Evolutionary conservation across 768 basidiomycete genomes (phyloP).

Genomic region (Lactarius tabidus): DNA sequence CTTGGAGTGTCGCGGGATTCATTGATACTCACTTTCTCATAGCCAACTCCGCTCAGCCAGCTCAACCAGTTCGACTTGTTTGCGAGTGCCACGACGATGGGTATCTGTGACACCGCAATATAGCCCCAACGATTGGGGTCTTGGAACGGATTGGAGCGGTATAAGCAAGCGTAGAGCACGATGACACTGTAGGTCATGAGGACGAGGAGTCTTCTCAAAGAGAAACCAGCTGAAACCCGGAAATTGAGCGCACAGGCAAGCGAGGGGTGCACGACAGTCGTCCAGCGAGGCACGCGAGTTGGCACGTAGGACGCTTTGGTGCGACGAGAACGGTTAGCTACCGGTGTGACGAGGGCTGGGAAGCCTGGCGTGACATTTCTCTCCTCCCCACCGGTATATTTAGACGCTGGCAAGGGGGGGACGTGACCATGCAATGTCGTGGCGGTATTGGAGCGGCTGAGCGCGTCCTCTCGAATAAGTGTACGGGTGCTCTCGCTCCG

Average conservation of each 20-base stretch:
- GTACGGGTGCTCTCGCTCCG: conserved; percentile 22
- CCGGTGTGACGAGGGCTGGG: neutral
- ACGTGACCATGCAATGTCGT: neutral
- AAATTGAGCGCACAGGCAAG: conserved; percentile 33
- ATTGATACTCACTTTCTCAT: conserved; percentile 40
- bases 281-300: conserved; percentile 37
- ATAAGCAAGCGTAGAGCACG: conserved; percentile 37
- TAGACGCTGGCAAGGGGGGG: neutral
- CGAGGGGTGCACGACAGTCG: conserved; percentile 32
- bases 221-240: conserved; percentile 36
- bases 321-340: neutral
- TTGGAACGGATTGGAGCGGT: conserved; percentile 34
- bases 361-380: neutral
- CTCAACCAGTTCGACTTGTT: conserved; percentile 49
- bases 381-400: neutral
- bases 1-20: neutral
- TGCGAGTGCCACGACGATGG: conserved; percentile 41
- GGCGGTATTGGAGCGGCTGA: conserved; percentile 12
- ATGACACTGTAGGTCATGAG: conserved; percentile 35
- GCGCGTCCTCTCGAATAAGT: conserved; percentile 14
- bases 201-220: conserved; percentile 37
- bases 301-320: conserved; percentile 25
- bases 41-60: conserved; percentile 40
- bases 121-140: conserved; percentile 34
- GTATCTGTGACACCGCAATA: conserved; percentile 44